These are phyloP conservation scores for Neopestalotiopsis rosae DNA, from an alignment of 2,329 filamentous ascomycete genomes.

Conservation along the genomic window DNA sequence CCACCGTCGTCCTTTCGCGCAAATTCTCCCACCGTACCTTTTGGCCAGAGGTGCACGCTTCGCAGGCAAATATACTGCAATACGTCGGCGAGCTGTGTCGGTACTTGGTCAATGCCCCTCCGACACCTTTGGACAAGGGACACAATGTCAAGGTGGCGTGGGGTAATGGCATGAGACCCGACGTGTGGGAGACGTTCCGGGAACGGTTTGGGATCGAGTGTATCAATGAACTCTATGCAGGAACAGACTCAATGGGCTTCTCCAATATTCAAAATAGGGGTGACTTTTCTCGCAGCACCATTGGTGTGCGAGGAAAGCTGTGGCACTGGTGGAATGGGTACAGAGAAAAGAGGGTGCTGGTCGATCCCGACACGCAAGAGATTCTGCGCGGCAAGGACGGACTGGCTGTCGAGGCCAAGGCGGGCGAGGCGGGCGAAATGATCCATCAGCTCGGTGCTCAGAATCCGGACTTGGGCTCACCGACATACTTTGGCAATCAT, in stretches of 20 bases:
- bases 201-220: slow-evolving; percentile 65
- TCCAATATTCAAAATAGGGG: slow-evolving; percentile 64
- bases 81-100: slow-evolving; percentile 81
- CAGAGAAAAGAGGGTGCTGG: slow-evolving; percentile 67
- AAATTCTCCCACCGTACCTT: slow-evolving; percentile 73
- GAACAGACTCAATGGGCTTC: slow-evolving; percentile 71
- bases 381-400: slow-evolving; percentile 69
- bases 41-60: slow-evolving; percentile 73
- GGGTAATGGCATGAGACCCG: slow-evolving; percentile 71
- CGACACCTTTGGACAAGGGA: slow-evolving; percentile 60
- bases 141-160: slow-evolving; percentile 64
- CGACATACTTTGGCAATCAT: slow-evolving; percentile 66
- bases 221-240: slow-evolving; percentile 78
- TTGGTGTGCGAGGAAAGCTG: slow-evolving; percentile 73
- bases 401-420: slow-evolving; percentile 65
- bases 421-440: slow-evolving; percentile 72
- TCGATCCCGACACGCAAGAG: slow-evolving; percentile 71
- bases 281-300: slow-evolving; percentile 63
- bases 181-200: slow-evolving; percentile 70
- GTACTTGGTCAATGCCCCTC: slow-evolving; percentile 73
- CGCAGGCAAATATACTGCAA: slow-evolving; percentile 69
- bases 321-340: slow-evolving; percentile 58
- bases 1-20: slow-evolving; percentile 64
- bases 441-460: slow-evolving; percentile 62
- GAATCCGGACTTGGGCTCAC: slow-evolving; percentile 57